Conservation (phyloP, 306 rosid genomes). For the barrel medic (Medicago truncatula) region DNA sequence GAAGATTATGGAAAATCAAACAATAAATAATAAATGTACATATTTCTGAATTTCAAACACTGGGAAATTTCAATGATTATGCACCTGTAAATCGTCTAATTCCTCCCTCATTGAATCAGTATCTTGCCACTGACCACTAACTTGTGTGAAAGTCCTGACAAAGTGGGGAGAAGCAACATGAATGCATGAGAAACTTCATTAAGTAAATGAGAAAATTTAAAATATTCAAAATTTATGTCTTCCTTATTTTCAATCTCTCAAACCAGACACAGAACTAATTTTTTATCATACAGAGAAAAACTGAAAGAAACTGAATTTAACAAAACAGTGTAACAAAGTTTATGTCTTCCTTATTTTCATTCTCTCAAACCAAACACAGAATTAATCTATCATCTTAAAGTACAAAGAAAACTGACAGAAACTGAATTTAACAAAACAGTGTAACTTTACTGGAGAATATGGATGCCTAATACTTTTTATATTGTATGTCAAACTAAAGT, state of each 20-base stretch:
- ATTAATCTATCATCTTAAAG: neutral
- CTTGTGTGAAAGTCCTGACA: constrained; percentile 97
- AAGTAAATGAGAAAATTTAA: too few relatives aligned
- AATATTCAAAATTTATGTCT: neutral
- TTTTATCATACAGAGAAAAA: neutral
- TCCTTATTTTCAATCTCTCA: neutral
- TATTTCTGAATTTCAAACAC: constrained; percentile 19
- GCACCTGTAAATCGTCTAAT: constrained; percentile 92
- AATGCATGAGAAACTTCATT: constrained; percentile 32
- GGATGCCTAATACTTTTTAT: neutral
- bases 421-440: neutral
- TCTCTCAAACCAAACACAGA: neutral
- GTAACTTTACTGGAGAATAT: neutral
- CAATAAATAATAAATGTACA: constrained; percentile 36
- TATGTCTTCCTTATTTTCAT: neutral
- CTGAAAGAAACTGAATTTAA: neutral
- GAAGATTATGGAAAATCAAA: constrained; percentile 1
- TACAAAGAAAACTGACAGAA: neutral
- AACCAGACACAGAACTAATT: neutral
- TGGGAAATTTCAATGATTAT: constrained; percentile 36
- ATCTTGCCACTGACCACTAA: constrained; percentile 98
- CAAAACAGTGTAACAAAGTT: neutral
- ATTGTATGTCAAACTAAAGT: neutral
- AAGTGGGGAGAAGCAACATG: constrained; percentile 27
- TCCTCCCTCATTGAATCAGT: constrained; percentile 98